Conservation (phyloP, 2,329 filamentous ascomycete genomes). For the Parascedosporium putredinis region DNA sequence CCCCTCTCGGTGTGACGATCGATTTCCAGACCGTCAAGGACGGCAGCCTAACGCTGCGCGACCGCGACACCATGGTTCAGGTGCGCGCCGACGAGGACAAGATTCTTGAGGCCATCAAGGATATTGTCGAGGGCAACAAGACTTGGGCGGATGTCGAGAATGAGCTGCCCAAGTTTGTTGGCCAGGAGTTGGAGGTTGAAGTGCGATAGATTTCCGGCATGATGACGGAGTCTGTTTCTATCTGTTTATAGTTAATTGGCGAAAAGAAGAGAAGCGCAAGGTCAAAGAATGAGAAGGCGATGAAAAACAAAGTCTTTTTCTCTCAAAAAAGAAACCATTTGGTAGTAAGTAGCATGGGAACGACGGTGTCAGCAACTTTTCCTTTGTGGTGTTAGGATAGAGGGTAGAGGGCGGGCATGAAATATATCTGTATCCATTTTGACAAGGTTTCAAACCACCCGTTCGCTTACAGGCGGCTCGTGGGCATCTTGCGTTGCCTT, state of each 20-base stretch:
- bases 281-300: too few species aligned
- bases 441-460: too few species aligned
- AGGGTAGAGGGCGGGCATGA: not conserved
- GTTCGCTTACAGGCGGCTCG: too few species aligned
- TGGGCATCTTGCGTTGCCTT: too few species aligned
- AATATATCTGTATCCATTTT: not conserved
- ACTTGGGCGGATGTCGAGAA: constrained; percentile 59
- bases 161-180: constrained; percentile 75
- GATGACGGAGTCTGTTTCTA: too few species aligned
- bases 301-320: too few species aligned
- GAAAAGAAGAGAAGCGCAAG: too few species aligned
- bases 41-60: constrained; percentile 68
- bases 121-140: constrained; percentile 30
- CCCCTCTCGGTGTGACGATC: constrained; percentile 76
- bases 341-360: not conserved
- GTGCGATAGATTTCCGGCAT: constrained; percentile 24
- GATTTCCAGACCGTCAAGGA: constrained; percentile 87
- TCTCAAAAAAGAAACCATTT: not conserved
- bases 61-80: constrained; percentile 75
- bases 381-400: not conserved
- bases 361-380: not conserved
- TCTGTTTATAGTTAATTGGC: too few species aligned
- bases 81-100: constrained; percentile 67
- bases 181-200: constrained; percentile 51
- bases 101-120: constrained; percentile 58